phyloP scores from a whole-genome alignment of 176 grass and related monocot species.

The Oryza nivara region DNA sequence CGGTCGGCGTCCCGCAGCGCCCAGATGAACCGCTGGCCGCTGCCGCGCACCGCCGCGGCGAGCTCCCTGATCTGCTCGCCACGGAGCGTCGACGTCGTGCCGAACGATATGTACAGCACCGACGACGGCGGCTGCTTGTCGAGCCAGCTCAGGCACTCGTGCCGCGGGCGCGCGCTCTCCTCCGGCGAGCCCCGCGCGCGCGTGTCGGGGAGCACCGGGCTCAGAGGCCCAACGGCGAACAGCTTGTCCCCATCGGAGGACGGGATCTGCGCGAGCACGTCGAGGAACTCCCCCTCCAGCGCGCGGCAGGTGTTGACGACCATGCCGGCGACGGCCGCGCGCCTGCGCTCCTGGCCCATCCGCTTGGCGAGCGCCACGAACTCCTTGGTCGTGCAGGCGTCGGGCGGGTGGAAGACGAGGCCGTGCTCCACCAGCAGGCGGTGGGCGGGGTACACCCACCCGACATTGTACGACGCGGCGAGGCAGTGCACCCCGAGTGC shows the following conservation, averaged over 20 bases:
- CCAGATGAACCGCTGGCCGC: slow-evolving; percentile 63
- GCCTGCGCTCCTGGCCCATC: slow-evolving; percentile 19
- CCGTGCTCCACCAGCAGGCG: slow-evolving; percentile 39
- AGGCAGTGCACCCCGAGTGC: slow-evolving; percentile 50
- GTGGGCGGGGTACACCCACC: slow-evolving; percentile 32
- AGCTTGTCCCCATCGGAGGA: slow-evolving; percentile 41
- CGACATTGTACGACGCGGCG: slow-evolving; percentile 46
- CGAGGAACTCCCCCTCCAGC: slow-evolving; percentile 72
- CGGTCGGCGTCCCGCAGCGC: slow-evolving; percentile 64
- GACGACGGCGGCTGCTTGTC: slow-evolving; percentile 59
- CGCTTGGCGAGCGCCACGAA: slow-evolving; percentile 37
- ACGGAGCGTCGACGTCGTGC: slow-evolving; percentile 62
- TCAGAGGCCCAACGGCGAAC: slow-evolving; percentile 67
- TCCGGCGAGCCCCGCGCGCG: background rate
- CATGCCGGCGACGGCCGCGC: slow-evolving; percentile 27
- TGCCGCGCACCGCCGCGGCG: slow-evolving; percentile 53
- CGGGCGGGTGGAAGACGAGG: slow-evolving; percentile 37
- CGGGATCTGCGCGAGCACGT: slow-evolving; percentile 35
- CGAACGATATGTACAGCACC: slow-evolving; percentile 84
- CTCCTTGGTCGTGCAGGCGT: slow-evolving; percentile 39
- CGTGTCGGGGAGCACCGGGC: slow-evolving; percentile 4
- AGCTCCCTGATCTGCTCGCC: slow-evolving; percentile 58
- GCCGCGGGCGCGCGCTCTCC: background rate
- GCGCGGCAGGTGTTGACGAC: slow-evolving; percentile 63
- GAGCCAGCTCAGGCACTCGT: slow-evolving; percentile 68